Base-by-base conservation (phyloP, 495 filamentous ascomycete species). In the Xylona heveae region DNA sequence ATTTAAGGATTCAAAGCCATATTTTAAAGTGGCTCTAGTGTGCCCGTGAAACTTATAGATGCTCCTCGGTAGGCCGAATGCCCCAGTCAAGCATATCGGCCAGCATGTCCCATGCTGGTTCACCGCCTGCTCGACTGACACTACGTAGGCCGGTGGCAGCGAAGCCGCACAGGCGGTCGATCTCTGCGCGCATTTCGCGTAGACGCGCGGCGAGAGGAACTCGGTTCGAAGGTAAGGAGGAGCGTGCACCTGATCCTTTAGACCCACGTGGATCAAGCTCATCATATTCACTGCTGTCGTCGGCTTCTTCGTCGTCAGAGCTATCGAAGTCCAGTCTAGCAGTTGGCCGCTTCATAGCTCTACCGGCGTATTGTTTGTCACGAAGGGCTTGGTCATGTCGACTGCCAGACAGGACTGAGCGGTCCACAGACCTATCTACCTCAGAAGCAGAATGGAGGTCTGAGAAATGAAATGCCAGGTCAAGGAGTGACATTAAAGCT, bases 401-500 rank as follows among this genome's bases (percentile, higher is more conserved):
- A 38, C 41, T 41, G 15, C 6, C 41, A 15, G 49, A 50, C 2
- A 41, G 44, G 10, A 44, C 36, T 38, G n/a, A n/a, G n/a, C n/a
- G n/a, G n/a, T n/a, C n/a, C n/a, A n/a, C n/a, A n/a, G n/a, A n/a
- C n/a, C n/a, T n/a, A n/a, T n/a, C n/a, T n/a, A n/a, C n/a, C n/a
- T n/a, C n/a, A n/a, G n/a, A n/a, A n/a, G n/a, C n/a, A n/a, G n/a
- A n/a, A n/a, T 63, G 56, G 4, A 58, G 37, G 40, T 67, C 59
- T 12, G 58, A 54, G 23, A 71, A 63, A 24, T 51, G 37, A 24
- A 69, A 47, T 19, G 54, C 62, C 3, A 72, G 44, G 41, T 71
- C 65, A 5, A 56, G 39, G 5, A 54, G 6, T 2, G 36, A 38
- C 6, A 45, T 38, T 12, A 58, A 33, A 5, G 53, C 53, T 20